Conservation (phyloP, 768 basidiomycete species). For the Pisolithus microcarpus region DNA sequence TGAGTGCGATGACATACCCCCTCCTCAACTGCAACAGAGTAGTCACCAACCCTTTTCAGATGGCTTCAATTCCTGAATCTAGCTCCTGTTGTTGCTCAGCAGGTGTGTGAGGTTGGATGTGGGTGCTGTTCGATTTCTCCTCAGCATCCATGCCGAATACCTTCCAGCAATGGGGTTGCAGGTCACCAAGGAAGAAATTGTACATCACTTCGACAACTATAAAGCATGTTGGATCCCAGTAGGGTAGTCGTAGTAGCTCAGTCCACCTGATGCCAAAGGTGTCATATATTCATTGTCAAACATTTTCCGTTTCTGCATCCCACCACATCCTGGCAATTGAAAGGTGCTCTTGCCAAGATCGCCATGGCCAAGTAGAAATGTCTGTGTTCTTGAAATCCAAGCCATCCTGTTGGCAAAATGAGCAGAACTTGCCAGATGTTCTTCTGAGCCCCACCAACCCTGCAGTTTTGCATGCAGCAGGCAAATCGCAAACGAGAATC, state of each 20-base stretch:
- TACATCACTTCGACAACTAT: constrained; percentile 34
- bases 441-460: constrained; percentile 14
- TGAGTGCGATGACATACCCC: neutral
- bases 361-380: constrained; percentile 9
- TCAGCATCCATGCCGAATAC: constrained; percentile 13
- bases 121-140: neutral
- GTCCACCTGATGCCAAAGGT: constrained; percentile 24
- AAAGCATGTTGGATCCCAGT: constrained; percentile 27
- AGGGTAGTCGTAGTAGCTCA: constrained; percentile 27
- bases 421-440: constrained; percentile 11
- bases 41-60: neutral
- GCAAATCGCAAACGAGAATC: constrained; percentile 20
- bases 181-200: constrained; percentile 21
- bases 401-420: constrained; percentile 14
- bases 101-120: neutral
- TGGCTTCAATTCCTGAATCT: neutral
- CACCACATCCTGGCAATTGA: constrained; percentile 13
- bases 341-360: constrained; percentile 11
- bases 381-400: constrained; percentile 17
- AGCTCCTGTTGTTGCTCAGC: neutral
- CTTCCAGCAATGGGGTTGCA: constrained; percentile 5
- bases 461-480: constrained; percentile 16
- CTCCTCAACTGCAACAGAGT: neutral
- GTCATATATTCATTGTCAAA: constrained; percentile 6
- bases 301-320: constrained; percentile 9